phyloP scores from a whole-genome alignment of 768 basidiomycete species.

The Rubroboletus satanas region DNA sequence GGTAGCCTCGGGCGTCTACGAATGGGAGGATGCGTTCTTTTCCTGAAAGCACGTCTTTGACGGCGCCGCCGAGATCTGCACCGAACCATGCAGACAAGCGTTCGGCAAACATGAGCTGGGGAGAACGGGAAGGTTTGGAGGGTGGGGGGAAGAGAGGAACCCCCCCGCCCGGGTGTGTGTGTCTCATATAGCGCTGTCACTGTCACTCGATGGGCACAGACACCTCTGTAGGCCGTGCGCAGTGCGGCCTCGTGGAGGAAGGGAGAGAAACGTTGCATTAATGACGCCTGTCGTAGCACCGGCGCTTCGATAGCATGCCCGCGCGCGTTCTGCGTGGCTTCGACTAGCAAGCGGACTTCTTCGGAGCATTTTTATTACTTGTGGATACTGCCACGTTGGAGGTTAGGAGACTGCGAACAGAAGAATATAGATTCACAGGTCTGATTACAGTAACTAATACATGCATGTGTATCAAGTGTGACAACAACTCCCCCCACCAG shows the following conservation, averaged over 20 bases:
- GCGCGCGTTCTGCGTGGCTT: neutral
- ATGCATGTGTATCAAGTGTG: neutral
- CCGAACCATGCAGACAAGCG: constrained; percentile 15
- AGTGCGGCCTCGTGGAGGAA: constrained; percentile 10
- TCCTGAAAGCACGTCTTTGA: constrained; percentile 26
- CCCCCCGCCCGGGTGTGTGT: neutral
- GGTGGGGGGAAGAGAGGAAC: neutral
- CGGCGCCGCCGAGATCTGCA: constrained; percentile 3
- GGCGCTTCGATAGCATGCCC: constrained; percentile 5
- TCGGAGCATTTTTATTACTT: too few relatives aligned
- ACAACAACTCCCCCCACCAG: neutral
- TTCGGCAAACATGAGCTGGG: constrained; percentile 10
- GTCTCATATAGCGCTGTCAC: constrained; percentile 16
- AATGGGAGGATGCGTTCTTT: constrained; percentile 43
- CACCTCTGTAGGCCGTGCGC: neutral
- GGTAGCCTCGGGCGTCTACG: constrained; percentile 46
- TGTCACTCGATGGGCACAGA: constrained; percentile 5
- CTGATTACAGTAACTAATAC: neutral
- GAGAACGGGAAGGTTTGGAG: neutral
- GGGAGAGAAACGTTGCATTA: constrained; percentile 11
- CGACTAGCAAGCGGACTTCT: neutral
- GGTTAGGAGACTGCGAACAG: neutral
- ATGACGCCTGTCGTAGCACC: constrained; percentile 9
- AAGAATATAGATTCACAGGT: neutral
- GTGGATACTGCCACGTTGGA: too few relatives aligned